Evolutionary conservation across 2,329 filamentous ascomycete species (phyloP), one percentile per base, ranked within the genome.

Genomic region (Mycogone perniciosa): DNA sequence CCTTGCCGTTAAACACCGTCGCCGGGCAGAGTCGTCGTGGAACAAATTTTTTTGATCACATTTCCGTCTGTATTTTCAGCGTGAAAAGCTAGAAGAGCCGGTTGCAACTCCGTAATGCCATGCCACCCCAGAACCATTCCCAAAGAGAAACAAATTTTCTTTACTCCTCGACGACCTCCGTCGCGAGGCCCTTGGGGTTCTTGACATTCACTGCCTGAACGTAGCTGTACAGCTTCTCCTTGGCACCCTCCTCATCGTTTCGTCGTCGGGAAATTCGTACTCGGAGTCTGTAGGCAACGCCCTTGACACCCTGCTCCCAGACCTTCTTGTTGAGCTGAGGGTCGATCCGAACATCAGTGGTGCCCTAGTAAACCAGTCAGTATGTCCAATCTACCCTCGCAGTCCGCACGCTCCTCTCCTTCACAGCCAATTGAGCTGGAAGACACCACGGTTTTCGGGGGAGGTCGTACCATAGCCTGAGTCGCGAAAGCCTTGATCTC

Each of bases 291-390:
- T 86, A 97, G 64, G 92, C 89, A 64, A 96, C 91, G 70, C 93
- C 95, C 88, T 97, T 99, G 82, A 99, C 85, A 76, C 93, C 93
- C 71, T 86, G 81, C 80, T 99, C 93, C 93, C 93, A 99, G 74
- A 99, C 92, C 85, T 99, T 97, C 89, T 99, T 99, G 88, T 99
- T 99, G 71, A 99, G 80, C 80, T 93, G 88, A 70, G 93, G 93
- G 84, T 99, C 93, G 71, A 99, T 79, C 68, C 93, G 93, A 78
- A 99, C 93, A 73, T 99, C 93, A 69, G 82, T 77, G 77, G 93
- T 99, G 72, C 92, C 92, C 93, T 99, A 65, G 54, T 47, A 31
- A 27, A 50, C 54, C 41, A 37, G 55, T 65, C 55, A 64, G 60
- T 51, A 53, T 40, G 51, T 26, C 27, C 6, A 11, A 11, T 26